Evolutionary conservation across 2,329 filamentous ascomycete species (phyloP), one percentile per base, ranked within the genome.

Genomic region (Trichoderma pleuroti): DNA sequence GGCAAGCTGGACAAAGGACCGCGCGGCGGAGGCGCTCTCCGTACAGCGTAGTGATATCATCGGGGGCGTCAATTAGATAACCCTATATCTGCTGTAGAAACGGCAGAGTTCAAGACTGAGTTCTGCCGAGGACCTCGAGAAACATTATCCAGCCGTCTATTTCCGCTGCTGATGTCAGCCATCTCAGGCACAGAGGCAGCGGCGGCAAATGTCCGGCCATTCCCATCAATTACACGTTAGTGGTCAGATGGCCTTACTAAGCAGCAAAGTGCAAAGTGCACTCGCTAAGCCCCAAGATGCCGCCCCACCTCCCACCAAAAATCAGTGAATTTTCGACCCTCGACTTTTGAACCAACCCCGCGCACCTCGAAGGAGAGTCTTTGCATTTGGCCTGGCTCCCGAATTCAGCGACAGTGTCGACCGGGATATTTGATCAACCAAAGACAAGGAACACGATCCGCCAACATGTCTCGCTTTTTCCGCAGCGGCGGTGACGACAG

Each of bases 401-500:
- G 49, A 74, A 73, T 76, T 74, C 57, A 49, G 65, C 63, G 71
- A 62, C 65, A 71, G 34, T 34, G 60, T 71, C 71, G 67, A 72
- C 36, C 36, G 66, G 46, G 46, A 32, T 34, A 24, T 9, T 12
- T 16, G 4, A 36, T 4, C 4, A 49, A 21, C 10, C 8, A 7
- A 49, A 49, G 18, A 46, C 28, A 60, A 32, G 36, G 60, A 65
- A 73, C 72, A 74, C 73, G 76, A 67, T 75, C 74, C 75, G 78
- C 81, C 85, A 92, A 80, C 73, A 96, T 95, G 92, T 98, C 96
- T 88, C 92, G 94, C 86, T 99, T 98, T 85, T 98, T 98, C 88
- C 92, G 93, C 88, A 92, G 93, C 74, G 92, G 92, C 82, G 92
- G 91, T 79, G 86, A 88, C 86, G 94, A 97, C 84, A 98, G 94